Evolutionary conservation across 768 basidiomycete genomes (phyloP).

Genomic region (Phanerochaete carnosa): DNA sequence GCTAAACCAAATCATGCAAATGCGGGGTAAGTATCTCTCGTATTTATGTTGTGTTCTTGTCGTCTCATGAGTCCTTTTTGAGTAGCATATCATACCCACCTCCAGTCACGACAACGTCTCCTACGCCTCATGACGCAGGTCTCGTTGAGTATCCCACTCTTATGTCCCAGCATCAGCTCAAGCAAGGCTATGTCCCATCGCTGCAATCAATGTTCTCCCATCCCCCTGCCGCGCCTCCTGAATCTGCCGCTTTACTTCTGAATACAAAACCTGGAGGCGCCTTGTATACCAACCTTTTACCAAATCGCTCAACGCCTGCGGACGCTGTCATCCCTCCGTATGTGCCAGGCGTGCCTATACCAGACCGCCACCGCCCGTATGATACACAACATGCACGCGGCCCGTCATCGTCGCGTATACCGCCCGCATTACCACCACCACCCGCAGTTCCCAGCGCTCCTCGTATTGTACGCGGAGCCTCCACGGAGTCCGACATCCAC

Average conservation of each 20-base stretch:
- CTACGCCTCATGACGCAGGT: constrained; percentile 49
- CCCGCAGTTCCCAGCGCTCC: constrained; percentile 25
- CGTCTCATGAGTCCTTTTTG: neutral
- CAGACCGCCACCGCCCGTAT: constrained; percentile 10
- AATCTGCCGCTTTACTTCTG: constrained; percentile 44
- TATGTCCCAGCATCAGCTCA: constrained; percentile 77
- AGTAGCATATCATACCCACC: constrained; percentile 41
- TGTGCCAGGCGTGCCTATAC: constrained; percentile 16
- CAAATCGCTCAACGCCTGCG: constrained; percentile 29
- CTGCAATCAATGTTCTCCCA: constrained; percentile 68
- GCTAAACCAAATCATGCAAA: constrained; percentile 15
- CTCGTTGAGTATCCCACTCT: constrained; percentile 61
- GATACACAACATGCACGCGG: constrained; percentile 19
- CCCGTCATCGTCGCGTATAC: constrained; percentile 19
- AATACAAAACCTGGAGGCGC: constrained; percentile 22
- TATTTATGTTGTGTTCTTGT: neutral
- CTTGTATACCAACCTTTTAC: constrained; percentile 29
- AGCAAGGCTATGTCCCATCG: constrained; percentile 76
- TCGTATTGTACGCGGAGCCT: constrained; percentile 24
- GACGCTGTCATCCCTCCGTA: constrained; percentile 18
- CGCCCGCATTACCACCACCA: constrained; percentile 28
- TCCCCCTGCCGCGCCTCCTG: constrained; percentile 31
- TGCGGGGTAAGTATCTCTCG: constrained; percentile 14
- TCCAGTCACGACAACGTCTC: constrained; percentile 71
- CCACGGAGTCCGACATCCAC: constrained; percentile 29